Percentiles rank a stretch among this genome's conserved stretches.
Conservation (phyloP, 192 early-diverging fungal genomes). For the Endogone sp. region DNA sequence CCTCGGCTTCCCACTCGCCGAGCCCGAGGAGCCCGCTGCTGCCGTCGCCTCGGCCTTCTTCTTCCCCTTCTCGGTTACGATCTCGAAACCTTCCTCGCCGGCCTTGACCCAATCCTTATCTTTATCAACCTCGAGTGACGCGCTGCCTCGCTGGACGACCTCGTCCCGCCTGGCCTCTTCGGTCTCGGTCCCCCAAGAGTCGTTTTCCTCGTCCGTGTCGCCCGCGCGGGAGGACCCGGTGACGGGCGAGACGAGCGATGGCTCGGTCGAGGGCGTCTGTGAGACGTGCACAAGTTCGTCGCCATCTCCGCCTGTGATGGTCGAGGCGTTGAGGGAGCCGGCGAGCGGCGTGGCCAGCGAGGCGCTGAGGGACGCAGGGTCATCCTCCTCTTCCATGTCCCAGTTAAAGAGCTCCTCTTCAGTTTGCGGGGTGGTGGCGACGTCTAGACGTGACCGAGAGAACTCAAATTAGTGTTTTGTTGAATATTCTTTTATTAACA, state of each 20-base stretch:
- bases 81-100: background rate
- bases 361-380: background rate
- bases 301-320: background rate
- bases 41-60: background rate
- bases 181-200: background rate
- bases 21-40: background rate
- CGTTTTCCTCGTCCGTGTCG: constrained; percentile 1
- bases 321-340: background rate
- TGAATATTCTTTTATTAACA: too few species aligned
- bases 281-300: background rate
- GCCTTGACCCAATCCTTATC: background rate
- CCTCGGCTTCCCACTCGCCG: background rate
- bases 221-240: background rate
- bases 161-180: background rate
- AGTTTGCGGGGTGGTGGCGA: background rate
- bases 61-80: background rate
- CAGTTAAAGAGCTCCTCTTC: constrained; percentile 2
- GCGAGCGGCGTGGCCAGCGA: background rate
- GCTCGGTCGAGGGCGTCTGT: background rate
- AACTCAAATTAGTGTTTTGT: too few species aligned
- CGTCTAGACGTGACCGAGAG: background rate
- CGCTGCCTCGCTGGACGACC: background rate
- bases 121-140: background rate
- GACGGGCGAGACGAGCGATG: background rate
- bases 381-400: constrained; percentile 2